Conservation (phyloP, 1,139 yeast genomes). For the Sugiyamaella pinicola region DNA sequence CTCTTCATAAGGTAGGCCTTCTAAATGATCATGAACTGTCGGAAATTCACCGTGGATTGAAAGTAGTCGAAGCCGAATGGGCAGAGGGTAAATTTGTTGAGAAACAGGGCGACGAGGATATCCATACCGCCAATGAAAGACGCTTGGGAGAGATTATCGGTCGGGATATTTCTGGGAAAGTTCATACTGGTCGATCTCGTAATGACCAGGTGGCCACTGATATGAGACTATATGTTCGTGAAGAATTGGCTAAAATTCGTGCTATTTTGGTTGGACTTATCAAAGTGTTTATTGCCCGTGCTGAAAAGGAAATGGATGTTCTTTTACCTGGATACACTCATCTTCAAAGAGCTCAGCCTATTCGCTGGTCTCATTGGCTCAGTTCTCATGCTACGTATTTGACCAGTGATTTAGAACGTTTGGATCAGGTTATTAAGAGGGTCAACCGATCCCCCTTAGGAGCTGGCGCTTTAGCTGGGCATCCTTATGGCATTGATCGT, state of each 20-base stretch:
- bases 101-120: slow-evolving; percentile 94
- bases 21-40: slow-evolving; percentile 68
- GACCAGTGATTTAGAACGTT: slow-evolving; percentile 83
- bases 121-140: slow-evolving; percentile 98
- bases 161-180: slow-evolving; percentile 90
- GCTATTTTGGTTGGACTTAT: slow-evolving; percentile 63
- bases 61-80: slow-evolving; percentile 79
- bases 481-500: slow-evolving; percentile 96
- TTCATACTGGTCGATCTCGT: slow-evolving; percentile 97
- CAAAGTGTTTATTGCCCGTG: slow-evolving; percentile 68
- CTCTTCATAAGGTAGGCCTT: slow-evolving; percentile 76
- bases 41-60: slow-evolving; percentile 82
- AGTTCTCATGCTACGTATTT: slow-evolving; percentile 93
- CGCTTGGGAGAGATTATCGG: slow-evolving; percentile 96
- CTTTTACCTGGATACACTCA: slow-evolving; percentile 99
- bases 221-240: slow-evolving; percentile 92
- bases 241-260: slow-evolving; percentile 63
- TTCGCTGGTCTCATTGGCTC: slow-evolving; percentile 98
- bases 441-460: slow-evolving; percentile 92
- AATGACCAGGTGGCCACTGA: slow-evolving; percentile 99
- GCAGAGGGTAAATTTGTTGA: slow-evolving; percentile 68
- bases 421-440: slow-evolving; percentile 76
- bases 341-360: slow-evolving; percentile 97
- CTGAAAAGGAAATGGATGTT: slow-evolving; percentile 80
- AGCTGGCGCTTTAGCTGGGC: slow-evolving; percentile 98